Base-by-base conservation (phyloP, 495 filamentous ascomycete species). In the Podospora bellae-mahoneyi region DNA sequence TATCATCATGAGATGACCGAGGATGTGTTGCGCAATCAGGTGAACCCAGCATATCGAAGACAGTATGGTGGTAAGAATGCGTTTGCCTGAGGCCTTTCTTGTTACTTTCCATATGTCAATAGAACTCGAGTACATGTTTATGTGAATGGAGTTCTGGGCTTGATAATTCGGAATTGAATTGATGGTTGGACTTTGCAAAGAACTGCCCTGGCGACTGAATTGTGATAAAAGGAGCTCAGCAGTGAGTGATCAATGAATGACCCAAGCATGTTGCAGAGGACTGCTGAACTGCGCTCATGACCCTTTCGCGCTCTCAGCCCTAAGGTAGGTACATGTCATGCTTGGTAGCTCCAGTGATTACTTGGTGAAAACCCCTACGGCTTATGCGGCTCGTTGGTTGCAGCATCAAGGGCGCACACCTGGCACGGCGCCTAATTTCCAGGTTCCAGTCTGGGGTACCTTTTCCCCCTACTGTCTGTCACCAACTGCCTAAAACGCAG, bases 1-100 rank as follows among this genome's bases (percentile, higher is more conserved):
- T 65, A 56, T 48, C 26, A 59, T 20, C 64, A 58, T 16, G 53
- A 65, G 53, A 26, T 65, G 15, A 65, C 64, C 0, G 64, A 65
- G 5, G 26, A 58, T 57, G 27, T 59, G 10, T 28, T 65, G 26
- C 28, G 18, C 16, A 32, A 59, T 48, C 64, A 48, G 54, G 64
- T 65, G 54, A 59, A 32, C 23, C 64, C 64, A 15, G 64, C 55
- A 28, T 65, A 65, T 26, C 28, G 53, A 39, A 54, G 64, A 54
- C 55, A 32, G 23, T 60, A 66, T 53, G 34, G 64, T 16, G 39
- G 27, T 3, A 3, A 9, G n/a, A 66, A 48, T 28, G 27, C 0
- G 20, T 60, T 30, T n/a, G 18, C 0, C 16, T n/a, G 44, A 34
- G 6, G 54, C 59, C 2, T 44, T 19, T 16, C 19, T 48, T 48